Conservation (phyloP, 192 early-diverging fungal species). For the Cladochytrium replicatum region DNA sequence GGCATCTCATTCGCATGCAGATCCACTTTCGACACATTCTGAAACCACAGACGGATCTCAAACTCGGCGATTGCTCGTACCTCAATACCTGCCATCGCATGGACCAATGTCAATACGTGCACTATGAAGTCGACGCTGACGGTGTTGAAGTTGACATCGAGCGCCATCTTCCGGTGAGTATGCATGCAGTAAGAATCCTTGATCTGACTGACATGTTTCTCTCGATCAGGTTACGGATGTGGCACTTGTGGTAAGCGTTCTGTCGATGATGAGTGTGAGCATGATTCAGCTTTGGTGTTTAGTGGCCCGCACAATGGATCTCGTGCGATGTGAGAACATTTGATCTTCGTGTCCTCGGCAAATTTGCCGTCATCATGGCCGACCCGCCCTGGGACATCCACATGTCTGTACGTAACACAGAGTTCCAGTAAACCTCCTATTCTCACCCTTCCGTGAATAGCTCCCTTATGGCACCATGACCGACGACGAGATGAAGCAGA, state of each 20-base stretch:
- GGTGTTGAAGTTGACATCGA: slow-evolving; percentile 5
- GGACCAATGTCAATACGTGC: slow-evolving; percentile 52
- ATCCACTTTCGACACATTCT: slow-evolving; percentile 45
- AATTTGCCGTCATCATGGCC: slow-evolving; percentile 53
- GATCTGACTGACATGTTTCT: not conserved
- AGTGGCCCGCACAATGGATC: slow-evolving; percentile 53
- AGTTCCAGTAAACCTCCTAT: slow-evolving; percentile 1
- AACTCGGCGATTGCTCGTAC: slow-evolving; percentile 55
- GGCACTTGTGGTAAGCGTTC: not conserved
- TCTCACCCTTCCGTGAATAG: slow-evolving; percentile 8
- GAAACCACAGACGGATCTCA: slow-evolving; percentile 34
- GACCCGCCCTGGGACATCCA: slow-evolving; percentile 63
- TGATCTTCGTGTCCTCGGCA: slow-evolving; percentile 42
- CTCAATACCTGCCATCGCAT: slow-evolving; percentile 56
- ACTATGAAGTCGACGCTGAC: slow-evolving; percentile 45
- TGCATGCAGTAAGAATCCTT: not conserved
- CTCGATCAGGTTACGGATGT: not conserved
- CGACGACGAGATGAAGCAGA: slow-evolving; percentile 51
- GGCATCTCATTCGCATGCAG: slow-evolving; percentile 1
- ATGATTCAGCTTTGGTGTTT: slow-evolving; percentile 1
- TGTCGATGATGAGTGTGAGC: not conserved
- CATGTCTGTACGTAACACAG: slow-evolving; percentile 41
- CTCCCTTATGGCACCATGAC: slow-evolving; percentile 59
- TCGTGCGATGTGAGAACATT: slow-evolving; percentile 49
- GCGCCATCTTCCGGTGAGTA: not conserved